Conservation (phyloP, 73 alveolate genomes). For the Blepharisma japonicum region DNA sequence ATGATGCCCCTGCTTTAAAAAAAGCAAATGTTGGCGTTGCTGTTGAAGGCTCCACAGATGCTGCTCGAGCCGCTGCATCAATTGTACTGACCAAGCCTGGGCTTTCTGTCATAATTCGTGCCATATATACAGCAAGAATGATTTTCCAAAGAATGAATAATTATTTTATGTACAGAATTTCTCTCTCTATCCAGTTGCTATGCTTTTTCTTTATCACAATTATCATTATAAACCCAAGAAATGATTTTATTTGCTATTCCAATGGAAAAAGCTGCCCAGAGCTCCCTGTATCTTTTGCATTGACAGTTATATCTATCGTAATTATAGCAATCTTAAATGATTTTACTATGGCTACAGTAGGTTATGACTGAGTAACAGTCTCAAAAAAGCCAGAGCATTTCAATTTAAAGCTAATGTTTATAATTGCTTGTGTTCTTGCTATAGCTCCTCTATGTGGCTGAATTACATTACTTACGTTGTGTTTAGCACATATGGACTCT, state of each 20-base stretch:
- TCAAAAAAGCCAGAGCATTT: neutral
- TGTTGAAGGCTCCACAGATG: slow-evolving; percentile 46
- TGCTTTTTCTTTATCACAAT: neutral
- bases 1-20: slow-evolving; percentile 94
- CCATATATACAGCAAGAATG: neutral
- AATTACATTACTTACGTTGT: neutral
- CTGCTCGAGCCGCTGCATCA: neutral
- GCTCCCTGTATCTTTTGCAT: neutral
- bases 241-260: neutral
- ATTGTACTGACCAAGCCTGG: neutral
- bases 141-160: neutral
- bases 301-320: neutral
- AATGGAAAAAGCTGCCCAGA: neutral
- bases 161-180: neutral
- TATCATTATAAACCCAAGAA: neutral
- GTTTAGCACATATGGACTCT: neutral
- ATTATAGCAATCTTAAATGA: neutral
- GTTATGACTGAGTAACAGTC: neutral
- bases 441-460: neutral
- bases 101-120: neutral
- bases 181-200: neutral
- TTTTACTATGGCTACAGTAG: neutral
- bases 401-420: neutral
- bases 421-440: neutral
- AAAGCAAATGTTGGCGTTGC: slow-evolving; percentile 93